A percentile compares a stretch with the other conserved stretches of the same genome.
Conservation (phyloP, 768 basidiomycete species). For the Termitomyces bulborhizus region DNA sequence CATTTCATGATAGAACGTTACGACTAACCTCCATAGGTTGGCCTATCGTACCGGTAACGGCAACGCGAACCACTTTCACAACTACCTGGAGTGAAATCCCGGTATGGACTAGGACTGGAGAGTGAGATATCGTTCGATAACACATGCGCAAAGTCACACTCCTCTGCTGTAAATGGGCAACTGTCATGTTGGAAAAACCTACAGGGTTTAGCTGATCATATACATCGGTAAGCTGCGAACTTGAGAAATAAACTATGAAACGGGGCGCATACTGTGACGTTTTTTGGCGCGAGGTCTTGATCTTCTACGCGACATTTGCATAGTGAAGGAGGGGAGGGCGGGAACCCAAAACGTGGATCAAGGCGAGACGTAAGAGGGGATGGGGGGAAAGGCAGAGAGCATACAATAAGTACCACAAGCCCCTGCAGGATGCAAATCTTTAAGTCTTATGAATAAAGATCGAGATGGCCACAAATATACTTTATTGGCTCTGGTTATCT, state of each 20-base stretch:
- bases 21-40: constrained; percentile 11
- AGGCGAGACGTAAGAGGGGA: background rate
- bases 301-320: constrained; percentile 22
- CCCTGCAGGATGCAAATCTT: constrained; percentile 14
- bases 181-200: constrained; percentile 37
- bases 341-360: constrained; percentile 1
- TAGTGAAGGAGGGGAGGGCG: constrained; percentile 8
- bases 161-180: constrained; percentile 37
- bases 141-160: constrained; percentile 43
- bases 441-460: constrained; percentile 23
- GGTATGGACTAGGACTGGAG: constrained; percentile 21
- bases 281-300: constrained; percentile 26
- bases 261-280: constrained; percentile 29
- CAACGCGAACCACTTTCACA: constrained; percentile 32
- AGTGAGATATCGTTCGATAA: constrained; percentile 20
- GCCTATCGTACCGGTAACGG: constrained; percentile 28
- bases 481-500: constrained; percentile 14
- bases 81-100: constrained; percentile 28
- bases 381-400: background rate
- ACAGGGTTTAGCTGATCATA: constrained; percentile 39
- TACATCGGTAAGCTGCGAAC: constrained; percentile 9
- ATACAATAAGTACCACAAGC: constrained; percentile 6
- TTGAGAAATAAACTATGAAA: background rate
- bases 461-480: constrained; percentile 11
- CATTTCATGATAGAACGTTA: background rate